Base-by-base conservation (phyloP, 371 early-diverging fungal genomes). In the Coemansia sp. region DNA sequence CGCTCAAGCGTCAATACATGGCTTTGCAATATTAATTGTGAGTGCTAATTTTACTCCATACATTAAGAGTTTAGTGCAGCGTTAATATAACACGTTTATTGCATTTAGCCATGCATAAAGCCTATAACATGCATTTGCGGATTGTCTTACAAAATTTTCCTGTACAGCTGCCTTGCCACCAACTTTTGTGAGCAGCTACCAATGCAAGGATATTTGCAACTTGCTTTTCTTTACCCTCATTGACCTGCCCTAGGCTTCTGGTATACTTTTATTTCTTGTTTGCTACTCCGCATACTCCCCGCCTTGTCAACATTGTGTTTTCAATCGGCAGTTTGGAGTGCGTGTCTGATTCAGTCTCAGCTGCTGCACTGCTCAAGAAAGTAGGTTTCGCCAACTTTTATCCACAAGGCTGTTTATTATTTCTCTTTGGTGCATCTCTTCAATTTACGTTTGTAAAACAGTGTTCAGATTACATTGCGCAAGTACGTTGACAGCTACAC, bases 251-350 rank as follows among this genome's bases (percentile, higher is more conserved):
- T 32, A 21, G 15, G 19, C 13, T 29, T 23, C 21, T 57, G 36
- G 17, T 17, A 17, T 5, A 15, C 51, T 11, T 51, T 51, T 40
- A 9, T 39, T 40, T 32, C 36, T 32, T 3, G 36, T 32, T 32
- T 32, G 36, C 41, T 40, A 36, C 58, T 17, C 62, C 40, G 32
- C 24, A 51, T 36, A 51, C 41, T 39, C 62, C 62, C 36, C 62
- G 49, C 62, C 11, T 51, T 23, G n/a, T 4, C 39, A 41, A 51
- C 12, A 23, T 4, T 23, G 26, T 4, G n/a, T 3, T 51, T 36
- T 51, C 39, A 58, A 26, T 24, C 39, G 24, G 24, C 52, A 29
- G 36, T 32, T 24, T 17, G 24, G 39, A 29, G 49, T 61, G 39
- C 21, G 21, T 61, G 39, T 51, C 23, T 49, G 49, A 28, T 49